Evolutionary conservation across 2,329 filamentous ascomycete genomes (phyloP).

Genomic region (Rutstroemia sp.): DNA sequence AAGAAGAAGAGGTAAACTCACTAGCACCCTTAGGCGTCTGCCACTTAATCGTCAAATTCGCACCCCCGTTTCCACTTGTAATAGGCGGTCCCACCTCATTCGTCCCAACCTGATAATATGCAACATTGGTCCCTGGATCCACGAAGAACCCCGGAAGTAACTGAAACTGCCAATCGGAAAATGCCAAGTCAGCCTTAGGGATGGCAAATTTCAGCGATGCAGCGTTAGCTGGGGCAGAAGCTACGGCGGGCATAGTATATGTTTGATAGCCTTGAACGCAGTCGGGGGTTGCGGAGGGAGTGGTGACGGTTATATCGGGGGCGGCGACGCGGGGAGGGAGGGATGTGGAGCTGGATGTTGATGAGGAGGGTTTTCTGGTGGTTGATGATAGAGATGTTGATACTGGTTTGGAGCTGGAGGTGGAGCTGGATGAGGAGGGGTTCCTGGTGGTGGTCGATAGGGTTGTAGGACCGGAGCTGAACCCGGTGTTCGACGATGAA

Average conservation of each 20-base stretch:
- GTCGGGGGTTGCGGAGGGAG: neutral
- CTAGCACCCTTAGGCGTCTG: neutral
- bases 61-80: neutral
- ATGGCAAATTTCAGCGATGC: constrained; percentile 1
- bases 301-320: neutral
- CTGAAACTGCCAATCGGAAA: neutral
- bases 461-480: neutral
- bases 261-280: constrained; percentile 5
- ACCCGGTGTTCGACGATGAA: neutral
- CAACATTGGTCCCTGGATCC: neutral
- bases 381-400: neutral
- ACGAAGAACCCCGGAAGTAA: neutral
- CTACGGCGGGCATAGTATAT: constrained; percentile 1
- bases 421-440: neutral
- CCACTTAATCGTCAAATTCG: neutral
- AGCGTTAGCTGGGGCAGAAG: neutral
- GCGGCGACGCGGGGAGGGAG: neutral
- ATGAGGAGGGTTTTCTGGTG: neutral
- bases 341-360: neutral
- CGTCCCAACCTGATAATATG: neutral
- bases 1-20: neutral
- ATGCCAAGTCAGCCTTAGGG: neutral
- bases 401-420: no score
- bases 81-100: neutral
- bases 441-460: no score